Conservation (phyloP, 805 yeast genomes). For the Lipomyces japonicus region DNA sequence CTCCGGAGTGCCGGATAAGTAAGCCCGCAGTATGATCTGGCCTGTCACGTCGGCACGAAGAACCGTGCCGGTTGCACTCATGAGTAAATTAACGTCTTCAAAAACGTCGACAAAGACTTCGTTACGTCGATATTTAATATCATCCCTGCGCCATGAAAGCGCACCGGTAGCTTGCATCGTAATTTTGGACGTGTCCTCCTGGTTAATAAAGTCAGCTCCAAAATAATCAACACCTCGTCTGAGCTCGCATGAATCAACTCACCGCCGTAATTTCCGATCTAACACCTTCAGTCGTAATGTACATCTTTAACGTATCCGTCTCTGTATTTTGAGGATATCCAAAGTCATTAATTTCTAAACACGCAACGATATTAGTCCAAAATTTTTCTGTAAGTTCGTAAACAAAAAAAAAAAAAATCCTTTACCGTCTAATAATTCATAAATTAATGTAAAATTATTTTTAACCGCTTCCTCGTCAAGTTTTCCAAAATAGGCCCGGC, state of each 20-base stretch:
- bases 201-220: no score
- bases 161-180: conserved; percentile 41
- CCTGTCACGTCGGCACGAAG: conserved; percentile 76
- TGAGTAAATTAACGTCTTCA: conserved; percentile 69
- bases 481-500: conserved; percentile 45
- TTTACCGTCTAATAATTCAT: conserved; percentile 62
- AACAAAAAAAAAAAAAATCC: background rate
- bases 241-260: background rate
- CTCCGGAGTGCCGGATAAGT: conserved; percentile 74
- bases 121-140: conserved; percentile 73
- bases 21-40: conserved; percentile 62
- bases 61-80: conserved; percentile 61
- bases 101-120: conserved; percentile 72
- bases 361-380: background rate
- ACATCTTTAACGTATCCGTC: conserved; percentile 40
- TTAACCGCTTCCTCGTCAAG: conserved; percentile 52
- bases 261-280: conserved; percentile 24
- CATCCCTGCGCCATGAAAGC: conserved; percentile 66
- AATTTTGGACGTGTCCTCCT: conserved; percentile 29
- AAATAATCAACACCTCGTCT: no score
- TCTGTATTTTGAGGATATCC: conserved; percentile 76
- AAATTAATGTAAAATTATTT: conserved; percentile 63
- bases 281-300: conserved; percentile 38
- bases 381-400: background rate
- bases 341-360: conserved; percentile 58